phyloP scores from a whole-genome alignment of 305 asterid species.

The Solanum hybrid region DNA sequence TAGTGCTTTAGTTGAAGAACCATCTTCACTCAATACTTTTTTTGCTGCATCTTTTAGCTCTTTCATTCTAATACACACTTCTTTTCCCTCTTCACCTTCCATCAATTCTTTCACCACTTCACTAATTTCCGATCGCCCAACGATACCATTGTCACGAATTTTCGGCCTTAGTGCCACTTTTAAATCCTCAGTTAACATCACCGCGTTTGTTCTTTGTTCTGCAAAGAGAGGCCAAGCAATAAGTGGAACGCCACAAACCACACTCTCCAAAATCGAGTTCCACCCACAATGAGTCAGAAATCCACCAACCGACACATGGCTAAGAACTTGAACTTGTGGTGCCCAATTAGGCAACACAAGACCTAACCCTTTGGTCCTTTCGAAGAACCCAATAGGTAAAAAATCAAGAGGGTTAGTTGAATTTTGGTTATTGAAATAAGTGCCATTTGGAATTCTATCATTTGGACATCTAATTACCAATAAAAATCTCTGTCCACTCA shows the following conservation, averaged over 20 bases:
- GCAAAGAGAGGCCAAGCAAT: slow-evolving; percentile 37
- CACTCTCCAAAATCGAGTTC: slow-evolving; percentile 20
- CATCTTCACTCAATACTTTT: slow-evolving; percentile 5
- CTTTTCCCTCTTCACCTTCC: slow-evolving; percentile 23
- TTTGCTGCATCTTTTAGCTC: slow-evolving; percentile 17
- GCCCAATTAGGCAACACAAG: slow-evolving; percentile 26
- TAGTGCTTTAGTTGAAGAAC: slow-evolving; percentile 27
- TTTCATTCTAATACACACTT: slow-evolving; percentile 6
- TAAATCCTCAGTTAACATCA: slow-evolving; percentile 10
- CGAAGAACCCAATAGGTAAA: slow-evolving; percentile 28
- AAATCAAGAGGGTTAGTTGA: slow-evolving; percentile 10
- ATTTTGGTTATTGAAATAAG: background rate
- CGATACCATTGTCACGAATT: slow-evolving; percentile 16
- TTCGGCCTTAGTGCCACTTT: slow-evolving; percentile 18
- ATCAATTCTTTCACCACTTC: slow-evolving; percentile 14
- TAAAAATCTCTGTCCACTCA: slow-evolving; percentile 22
- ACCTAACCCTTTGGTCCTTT: slow-evolving; percentile 20
- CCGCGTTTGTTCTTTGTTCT: slow-evolving; percentile 21
- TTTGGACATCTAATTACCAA: slow-evolving; percentile 15
- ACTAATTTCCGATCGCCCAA: slow-evolving; percentile 14
- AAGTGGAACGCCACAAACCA: slow-evolving; percentile 21
- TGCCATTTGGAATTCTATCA: background rate
- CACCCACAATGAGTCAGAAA: slow-evolving; percentile 26
- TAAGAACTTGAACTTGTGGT: slow-evolving; percentile 22
- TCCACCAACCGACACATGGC: slow-evolving; percentile 21